These are phyloP conservation scores for Metschnikowia lochheadii DNA, from an alignment of 805 yeast genomes.

Conservation along the genomic window DNA sequence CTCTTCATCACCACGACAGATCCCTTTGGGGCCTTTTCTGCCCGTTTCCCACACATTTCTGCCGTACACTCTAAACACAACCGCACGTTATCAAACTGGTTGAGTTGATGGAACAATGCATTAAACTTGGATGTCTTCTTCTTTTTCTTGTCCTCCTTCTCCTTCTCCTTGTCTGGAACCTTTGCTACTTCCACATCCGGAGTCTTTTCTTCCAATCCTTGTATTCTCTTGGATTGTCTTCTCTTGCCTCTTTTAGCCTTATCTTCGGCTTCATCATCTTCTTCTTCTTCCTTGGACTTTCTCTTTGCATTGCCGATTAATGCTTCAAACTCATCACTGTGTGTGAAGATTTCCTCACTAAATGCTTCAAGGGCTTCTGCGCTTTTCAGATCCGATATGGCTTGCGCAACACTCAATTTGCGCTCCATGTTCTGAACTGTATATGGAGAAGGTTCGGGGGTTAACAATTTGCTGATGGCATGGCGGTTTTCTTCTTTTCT, in stretches of 20 bases:
- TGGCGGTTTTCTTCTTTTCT: slow-evolving; percentile 1
- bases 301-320: slow-evolving; percentile 15
- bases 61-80: slow-evolving; percentile 32
- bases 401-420: slow-evolving; percentile 5
- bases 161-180: neutral
- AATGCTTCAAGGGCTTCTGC: slow-evolving; percentile 9
- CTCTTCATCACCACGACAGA: slow-evolving; percentile 21
- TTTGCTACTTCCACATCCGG: slow-evolving; percentile 1
- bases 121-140: slow-evolving; percentile 17
- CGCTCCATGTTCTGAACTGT: slow-evolving; percentile 10
- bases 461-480: slow-evolving; percentile 26
- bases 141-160: slow-evolving; percentile 1
- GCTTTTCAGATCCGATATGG: slow-evolving; percentile 6
- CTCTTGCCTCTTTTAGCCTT: slow-evolving; percentile 7
- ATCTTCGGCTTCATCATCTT: slow-evolving; percentile 1
- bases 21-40: slow-evolving; percentile 20
- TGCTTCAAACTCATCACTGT: slow-evolving; percentile 14
- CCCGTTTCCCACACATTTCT: slow-evolving; percentile 19
- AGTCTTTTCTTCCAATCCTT: slow-evolving; percentile 4
- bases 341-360: slow-evolving; percentile 2
- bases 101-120: slow-evolving; percentile 23
- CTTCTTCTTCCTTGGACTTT: slow-evolving; percentile 10
- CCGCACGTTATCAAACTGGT: slow-evolving; percentile 21
- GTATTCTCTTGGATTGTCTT: slow-evolving; percentile 8
- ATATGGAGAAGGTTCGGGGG: slow-evolving; percentile 38